Conservation (phyloP, 2,329 filamentous ascomycete genomes). For the Penicillium sp. region DNA sequence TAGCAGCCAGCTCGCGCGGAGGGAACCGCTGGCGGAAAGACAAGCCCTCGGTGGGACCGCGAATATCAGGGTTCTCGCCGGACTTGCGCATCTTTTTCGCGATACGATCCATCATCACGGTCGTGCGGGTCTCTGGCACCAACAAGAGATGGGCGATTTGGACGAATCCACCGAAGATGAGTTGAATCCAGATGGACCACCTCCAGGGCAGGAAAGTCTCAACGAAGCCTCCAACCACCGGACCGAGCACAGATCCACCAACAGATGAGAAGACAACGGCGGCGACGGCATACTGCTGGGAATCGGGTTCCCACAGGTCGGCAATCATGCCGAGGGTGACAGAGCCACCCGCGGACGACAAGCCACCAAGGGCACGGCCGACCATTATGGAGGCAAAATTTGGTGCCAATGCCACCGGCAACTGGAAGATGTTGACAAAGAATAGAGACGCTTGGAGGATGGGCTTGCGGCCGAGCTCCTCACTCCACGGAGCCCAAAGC, state of each 20-base stretch:
- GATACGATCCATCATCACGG: conserved; percentile 72
- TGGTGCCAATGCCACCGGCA: conserved; percentile 67
- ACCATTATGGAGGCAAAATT: conserved; percentile 69
- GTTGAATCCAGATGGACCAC: conserved; percentile 81
- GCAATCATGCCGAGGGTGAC: conserved; percentile 73
- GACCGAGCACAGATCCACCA: conserved; percentile 70
- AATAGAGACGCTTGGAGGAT: conserved; percentile 69
- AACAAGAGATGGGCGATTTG: conserved; percentile 64
- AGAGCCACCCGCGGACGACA: conserved; percentile 68
- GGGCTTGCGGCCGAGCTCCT: conserved; percentile 74
- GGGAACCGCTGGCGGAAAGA: conserved; percentile 59
- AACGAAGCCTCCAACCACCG: conserved; percentile 73
- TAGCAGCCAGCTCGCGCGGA: conserved; percentile 53
- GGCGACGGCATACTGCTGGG: conserved; percentile 71
- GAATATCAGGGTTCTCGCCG: conserved; percentile 58
- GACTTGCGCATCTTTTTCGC: conserved; percentile 68
- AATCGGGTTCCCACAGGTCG: conserved; percentile 67
- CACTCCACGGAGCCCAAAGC: conserved; percentile 82
- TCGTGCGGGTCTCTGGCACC: conserved; percentile 74
- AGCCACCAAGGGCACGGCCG: conserved; percentile 65
- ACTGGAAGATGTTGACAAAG: conserved; percentile 72
- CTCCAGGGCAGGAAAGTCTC: conserved; percentile 65
- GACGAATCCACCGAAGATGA: conserved; percentile 69
- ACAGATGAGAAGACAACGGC: conserved; percentile 77
- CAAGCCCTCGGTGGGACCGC: conserved; percentile 67